phyloP scores from a whole-genome alignment of 495 filamentous ascomycete species.

The Rhypophila decipiens region DNA sequence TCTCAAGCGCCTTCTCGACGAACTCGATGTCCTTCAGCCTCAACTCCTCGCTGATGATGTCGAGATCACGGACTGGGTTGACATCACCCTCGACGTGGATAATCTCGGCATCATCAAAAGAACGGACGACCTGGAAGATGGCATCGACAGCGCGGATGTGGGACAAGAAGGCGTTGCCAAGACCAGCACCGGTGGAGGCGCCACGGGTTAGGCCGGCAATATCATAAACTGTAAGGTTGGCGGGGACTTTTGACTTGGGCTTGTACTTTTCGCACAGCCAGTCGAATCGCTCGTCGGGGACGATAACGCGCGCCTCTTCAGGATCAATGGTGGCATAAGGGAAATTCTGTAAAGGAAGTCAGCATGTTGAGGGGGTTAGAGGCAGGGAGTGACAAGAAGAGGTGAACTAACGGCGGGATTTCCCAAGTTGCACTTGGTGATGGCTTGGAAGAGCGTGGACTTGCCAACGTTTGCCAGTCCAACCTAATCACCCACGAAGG shows the following conservation, averaged over 20 bases:
- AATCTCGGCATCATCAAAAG: slow-evolving; percentile 99
- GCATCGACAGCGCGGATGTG: slow-evolving; percentile 99
- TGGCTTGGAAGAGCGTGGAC: slow-evolving; percentile 98
- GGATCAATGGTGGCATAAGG: slow-evolving; percentile 98
- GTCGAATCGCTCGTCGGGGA: slow-evolving; percentile 93
- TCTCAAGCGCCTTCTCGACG: slow-evolving; percentile 87
- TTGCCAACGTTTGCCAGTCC: slow-evolving; percentile 99
- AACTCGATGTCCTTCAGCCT: slow-evolving; percentile 99
- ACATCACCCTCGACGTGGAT: slow-evolving; percentile 99
- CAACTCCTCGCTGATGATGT: slow-evolving; percentile 95
- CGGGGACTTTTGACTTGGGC: slow-evolving; percentile 91
- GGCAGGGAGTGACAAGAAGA: slow-evolving; percentile 9
- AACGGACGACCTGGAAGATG: slow-evolving; percentile 98
- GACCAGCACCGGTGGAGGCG: slow-evolving; percentile 93
- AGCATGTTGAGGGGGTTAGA: slow-evolving; percentile 14
- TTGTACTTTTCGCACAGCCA: slow-evolving; percentile 95
- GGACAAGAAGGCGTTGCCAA: slow-evolving; percentile 96
- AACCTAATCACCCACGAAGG: slow-evolving; percentile 53
- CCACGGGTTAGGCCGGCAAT: slow-evolving; percentile 96
- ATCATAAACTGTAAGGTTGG: slow-evolving; percentile 98
- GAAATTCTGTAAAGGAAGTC: slow-evolving; percentile 63
- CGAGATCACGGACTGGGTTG: slow-evolving; percentile 85
- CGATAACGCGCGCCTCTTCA: slow-evolving; percentile 95
- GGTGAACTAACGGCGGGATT: slow-evolving; percentile 75
- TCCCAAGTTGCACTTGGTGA: slow-evolving; percentile 94